Base-by-base conservation (phyloP, 768 basidiomycete genomes). In the Albatrellus ellisii region DNA sequence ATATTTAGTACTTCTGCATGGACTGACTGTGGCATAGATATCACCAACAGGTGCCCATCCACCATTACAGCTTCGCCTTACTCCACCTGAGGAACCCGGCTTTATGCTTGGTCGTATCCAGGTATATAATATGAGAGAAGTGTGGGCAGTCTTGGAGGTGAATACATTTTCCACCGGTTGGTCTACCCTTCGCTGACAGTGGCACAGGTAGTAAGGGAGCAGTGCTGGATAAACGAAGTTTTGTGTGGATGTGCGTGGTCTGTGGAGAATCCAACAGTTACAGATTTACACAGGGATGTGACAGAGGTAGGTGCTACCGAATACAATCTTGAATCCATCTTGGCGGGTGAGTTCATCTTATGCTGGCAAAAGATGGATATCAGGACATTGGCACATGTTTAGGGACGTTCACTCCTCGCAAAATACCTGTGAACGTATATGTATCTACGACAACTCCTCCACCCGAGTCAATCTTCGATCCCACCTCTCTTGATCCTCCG, bases 161-260 rank as follows among this genome's bases (percentile, higher is more conserved):
- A 35, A 58, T 14, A 14, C 2, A 6, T 36, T 12, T 31, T 31
- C 17, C 29, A 17, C 21, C 21, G 20, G 8, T 18, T 21, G 46
- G 12, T 8, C 18, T 26, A 17, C 32, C 15, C 11, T 17, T 10
- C 4, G 10, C 22, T 10, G 10, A 1, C 24, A 25, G 39, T 42
- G 26, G 22, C 11, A 4, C 31, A 83, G 79, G 70, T 89, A 52
- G 81, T 88, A 4, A 68, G 72, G 45, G 85, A 88, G 46, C 86
- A 88, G 59, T 82, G 79, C 52, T 89, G 86, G 86, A 53, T 88
- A 14, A 89, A 88, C 52, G 80, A 81, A 51, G 67, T 69, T n/a
- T 57, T 89, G 17, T 52, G 62, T 4, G 66, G 70, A 34, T 75
- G 72, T 34, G 59, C 70, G 10, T 89, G 86, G 85, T 57, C 59